Evolutionary conservation across 345 rosid genomes (phyloP).

Genomic region (Passiflora organensis): DNA sequence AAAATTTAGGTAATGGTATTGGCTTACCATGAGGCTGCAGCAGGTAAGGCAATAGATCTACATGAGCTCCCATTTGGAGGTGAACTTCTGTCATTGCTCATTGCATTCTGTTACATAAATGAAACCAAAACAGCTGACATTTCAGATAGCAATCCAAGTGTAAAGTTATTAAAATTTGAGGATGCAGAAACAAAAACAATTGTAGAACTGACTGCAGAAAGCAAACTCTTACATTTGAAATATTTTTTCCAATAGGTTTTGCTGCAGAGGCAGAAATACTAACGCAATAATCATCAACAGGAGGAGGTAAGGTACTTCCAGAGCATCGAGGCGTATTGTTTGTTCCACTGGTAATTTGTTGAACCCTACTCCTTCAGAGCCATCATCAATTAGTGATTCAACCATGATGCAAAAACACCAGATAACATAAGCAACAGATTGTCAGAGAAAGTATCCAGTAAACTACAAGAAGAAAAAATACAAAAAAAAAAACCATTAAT

Average conservation of each 20-base stretch:
- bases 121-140: slow-evolving; percentile 8
- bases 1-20: not conserved
- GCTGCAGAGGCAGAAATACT: slow-evolving; percentile 41
- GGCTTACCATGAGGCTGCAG: slow-evolving; percentile 94
- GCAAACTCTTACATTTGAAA: slow-evolving; percentile 54
- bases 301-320: slow-evolving; percentile 75
- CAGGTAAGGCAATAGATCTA: slow-evolving; percentile 64
- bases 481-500: no score
- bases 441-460: no score
- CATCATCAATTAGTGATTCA: slow-evolving; percentile 19
- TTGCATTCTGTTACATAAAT: slow-evolving; percentile 45
- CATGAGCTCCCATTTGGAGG: slow-evolving; percentile 58
- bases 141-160: not conserved
- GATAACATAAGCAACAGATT: not conserved
- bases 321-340: slow-evolving; percentile 44
- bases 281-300: slow-evolving; percentile 54
- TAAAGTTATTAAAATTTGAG: no score
- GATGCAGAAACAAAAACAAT: no score
- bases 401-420: not conserved
- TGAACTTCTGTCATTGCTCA: slow-evolving; percentile 37
- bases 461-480: not conserved
- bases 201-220: not conserved
- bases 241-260: slow-evolving; percentile 44
- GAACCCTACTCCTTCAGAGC: slow-evolving; percentile 63
- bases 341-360: slow-evolving; percentile 63